Evolutionary conservation across 352 stramenopile species (phyloP), one percentile per base, ranked within the genome.

Genomic region (Globisporangium uncinulatum): DNA sequence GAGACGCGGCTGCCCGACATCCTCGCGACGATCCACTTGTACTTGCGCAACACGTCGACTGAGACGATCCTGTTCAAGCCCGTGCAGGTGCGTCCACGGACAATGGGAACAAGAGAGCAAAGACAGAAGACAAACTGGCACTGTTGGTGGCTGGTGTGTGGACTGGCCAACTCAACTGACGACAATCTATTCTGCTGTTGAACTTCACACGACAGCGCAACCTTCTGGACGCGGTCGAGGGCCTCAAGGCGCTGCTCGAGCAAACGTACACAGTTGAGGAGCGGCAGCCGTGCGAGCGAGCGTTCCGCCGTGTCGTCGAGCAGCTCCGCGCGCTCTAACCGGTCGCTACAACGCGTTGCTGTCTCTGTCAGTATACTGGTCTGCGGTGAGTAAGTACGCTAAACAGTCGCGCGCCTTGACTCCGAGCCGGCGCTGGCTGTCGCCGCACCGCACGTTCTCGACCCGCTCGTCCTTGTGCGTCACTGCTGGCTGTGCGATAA

Each of bases 21-120:
- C 32, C 61, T 75, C 9, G 57, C 79, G 36, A 86, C 72, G 0
- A 89, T 94, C 31, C 82, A 75, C 11, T 58, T 86, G 31, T 94
- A 94, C 50, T 65, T 94, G 42, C 71, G 74, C n/a, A 92, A 94
- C 43, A 50, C 79, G 21, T 89, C 82, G 7, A 92, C 84, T 6
- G 84, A 94, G 60, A 73, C 68, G 44, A 92, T 94, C 32, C 64
- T 94, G 50, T 92, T 92, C 62, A 89, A 89, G 60, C 82, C 84
- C 8, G 76, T 94, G 4, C 78, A 92, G 75, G 84, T 92, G 55
- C 36, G 37, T 34, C 50, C 32, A 17, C 7, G 48, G 46, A 55
- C 20, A 15, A 52, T 48, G 15, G 14, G 43, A 24, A 24, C 15
- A 19, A 48, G 24, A 29, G 24, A 29, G 24, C 24, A 29, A 29